Base-by-base conservation (phyloP, 371 early-diverging fungal genomes). In the Apophysomyces variabilis region DNA sequence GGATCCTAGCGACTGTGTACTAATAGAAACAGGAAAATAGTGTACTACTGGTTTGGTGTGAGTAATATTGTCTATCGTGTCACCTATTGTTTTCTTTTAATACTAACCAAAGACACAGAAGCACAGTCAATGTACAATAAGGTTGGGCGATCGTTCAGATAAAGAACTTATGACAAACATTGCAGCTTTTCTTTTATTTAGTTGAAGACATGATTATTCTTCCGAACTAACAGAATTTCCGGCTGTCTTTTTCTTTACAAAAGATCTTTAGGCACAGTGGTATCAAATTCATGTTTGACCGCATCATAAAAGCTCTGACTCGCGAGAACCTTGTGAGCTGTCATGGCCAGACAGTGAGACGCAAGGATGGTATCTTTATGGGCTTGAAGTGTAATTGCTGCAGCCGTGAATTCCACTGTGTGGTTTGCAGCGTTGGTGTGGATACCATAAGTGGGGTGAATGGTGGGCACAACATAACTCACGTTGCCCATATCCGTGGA, bases 401-500 rank as follows among this genome's bases (percentile, higher is more conserved):
- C 85, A 26, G 71, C 72, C 1, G 87, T 75, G 70, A 93, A 93
- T 60, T 84, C 85, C 38, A 80, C 71, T 0, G 92, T 88, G 64
- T 93, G 94, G 63, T 87, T 86, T 7, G 87, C 73, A 21, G 86
- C 81, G 5, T 65, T 60, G 1, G 76, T 74, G 63, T 76, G 74
- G 38, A 84, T 79, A 41, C 68, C 78, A 36, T 60, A 76, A 44
- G 66, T 61, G 8, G 88, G 88, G 58, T 88, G 88, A 39, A 83
- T 67, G 1, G 69, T 68, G 11, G 88, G 88, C 41, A 84, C 60
- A 38, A 77, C 84, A 18, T 80, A 75, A 36, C 83, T 80, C n/a
- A 86, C 81, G 56, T 93, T 92, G 59, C 93, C 94, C 84, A 92
- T 89, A 64, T 94, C 95, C 0, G 92, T 91, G 3, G 86, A 85